Conservation (phyloP, 2,329 filamentous ascomycete species). For the Aureobasidium sp. region DNA sequence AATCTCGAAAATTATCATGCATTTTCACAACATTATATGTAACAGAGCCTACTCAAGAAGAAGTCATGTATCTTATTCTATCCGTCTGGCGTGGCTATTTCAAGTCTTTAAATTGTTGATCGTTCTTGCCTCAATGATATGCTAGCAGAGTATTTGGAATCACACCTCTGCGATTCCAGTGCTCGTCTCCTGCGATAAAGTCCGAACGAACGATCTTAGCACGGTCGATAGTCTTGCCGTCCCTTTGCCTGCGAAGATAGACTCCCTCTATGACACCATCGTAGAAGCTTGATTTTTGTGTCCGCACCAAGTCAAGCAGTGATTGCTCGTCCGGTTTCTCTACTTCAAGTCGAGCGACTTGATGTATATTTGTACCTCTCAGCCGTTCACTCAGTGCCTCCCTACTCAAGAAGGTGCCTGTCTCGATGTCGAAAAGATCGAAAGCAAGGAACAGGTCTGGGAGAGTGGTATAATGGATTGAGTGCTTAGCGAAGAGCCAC, state of each 20-base stretch:
- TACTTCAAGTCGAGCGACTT: neutral
- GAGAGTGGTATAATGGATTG: constrained; percentile 13
- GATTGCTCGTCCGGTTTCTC: neutral
- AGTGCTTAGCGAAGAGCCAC: constrained; percentile 17
- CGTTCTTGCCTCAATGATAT: neutral
- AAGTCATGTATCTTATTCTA: no score
- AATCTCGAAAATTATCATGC: no score
- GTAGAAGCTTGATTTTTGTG: neutral
- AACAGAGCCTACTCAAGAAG: no score
- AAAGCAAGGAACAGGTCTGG: constrained; percentile 16
- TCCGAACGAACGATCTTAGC: constrained; percentile 17
- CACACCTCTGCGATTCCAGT: neutral
- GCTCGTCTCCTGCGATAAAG: constrained; percentile 16
- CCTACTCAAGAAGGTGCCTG: constrained; percentile 5
- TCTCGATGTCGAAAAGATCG: constrained; percentile 15
- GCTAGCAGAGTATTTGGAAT: neutral
- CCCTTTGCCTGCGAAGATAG: constrained; percentile 15
- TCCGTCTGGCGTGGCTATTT: no score
- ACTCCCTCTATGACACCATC: constrained; percentile 15
- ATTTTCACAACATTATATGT: no score
- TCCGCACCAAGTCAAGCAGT: neutral
- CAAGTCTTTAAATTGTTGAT: neutral
- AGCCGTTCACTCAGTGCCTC: neutral
- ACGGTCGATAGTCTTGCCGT: constrained; percentile 11
- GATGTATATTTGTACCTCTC: constrained; percentile 6